Base-by-base conservation (phyloP, 148 eudicot species). In the Silene uniflora region DNA sequence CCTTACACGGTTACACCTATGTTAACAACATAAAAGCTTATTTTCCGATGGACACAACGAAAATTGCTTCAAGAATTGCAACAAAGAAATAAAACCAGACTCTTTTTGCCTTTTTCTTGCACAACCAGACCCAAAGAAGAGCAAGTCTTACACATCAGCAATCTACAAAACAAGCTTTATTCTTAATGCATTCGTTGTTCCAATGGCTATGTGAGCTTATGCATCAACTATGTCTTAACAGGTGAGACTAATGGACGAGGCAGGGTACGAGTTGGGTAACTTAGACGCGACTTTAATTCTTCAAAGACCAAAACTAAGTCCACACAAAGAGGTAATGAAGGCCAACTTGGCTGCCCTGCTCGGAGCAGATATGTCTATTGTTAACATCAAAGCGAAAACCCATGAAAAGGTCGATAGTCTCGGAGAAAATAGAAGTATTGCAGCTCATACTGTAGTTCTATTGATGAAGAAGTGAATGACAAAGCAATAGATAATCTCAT, bases 361-460 rank as follows among this genome's bases (percentile, higher is more conserved):
- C 25, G 98, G 99, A 52, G 94, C 92, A 11, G 97, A 95, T 76
- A 90, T 89, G 18, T 79, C 97, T 2, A 92, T 85, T 22, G 93
- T 95, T 17, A 91, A 95, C 78, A 83, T 95, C 47, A 95, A 95
- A 81, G 98, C 99, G 2, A 95, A 95, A 83, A 95, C 98, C 55
- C 99, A 95, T 52, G 97, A 92, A 78, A 95, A 92, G 83, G 97
- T 95, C 21, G 98, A 95, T 77, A 95, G 99, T 72, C 98, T 95
- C 32, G 98, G 98, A 55, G 97, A 95, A 81, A 92, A 92, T 66
- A 84, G 99, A 78, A 95, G 99, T 69, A 92, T 92, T 49, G 97
- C 99, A 67, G 99, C 99, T 60, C 99, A 95, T 70, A 95, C 99
- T 0, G 90, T 92, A 3, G 90, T 95, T 69, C 92, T 95, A 64